Evolutionary conservation across 805 yeast genomes (phyloP).

Genomic region (Starmerella sirachaensis): DNA sequence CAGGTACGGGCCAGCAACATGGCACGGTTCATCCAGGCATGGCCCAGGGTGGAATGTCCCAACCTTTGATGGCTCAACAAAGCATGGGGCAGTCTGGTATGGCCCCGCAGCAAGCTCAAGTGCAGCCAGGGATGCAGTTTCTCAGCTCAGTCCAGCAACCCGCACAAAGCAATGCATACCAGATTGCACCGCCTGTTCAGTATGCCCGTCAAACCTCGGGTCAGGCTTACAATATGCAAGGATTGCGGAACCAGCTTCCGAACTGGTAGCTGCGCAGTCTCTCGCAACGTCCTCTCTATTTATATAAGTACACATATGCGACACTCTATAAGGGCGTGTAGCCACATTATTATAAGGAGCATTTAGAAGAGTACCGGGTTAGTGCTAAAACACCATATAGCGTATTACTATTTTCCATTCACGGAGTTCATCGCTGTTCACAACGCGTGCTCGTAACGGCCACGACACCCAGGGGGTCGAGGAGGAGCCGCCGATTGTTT

Average conservation of each 20-base stretch:
- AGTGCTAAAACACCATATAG: too few relatives aligned
- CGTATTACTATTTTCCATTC: too few relatives aligned
- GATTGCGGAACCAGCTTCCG: slow-evolving; percentile 16
- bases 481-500: too few relatives aligned
- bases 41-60: too few relatives aligned
- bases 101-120: neutral
- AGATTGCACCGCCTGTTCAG: slow-evolving; percentile 12
- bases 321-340: too few relatives aligned
- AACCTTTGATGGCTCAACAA: slow-evolving; percentile 1
- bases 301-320: neutral
- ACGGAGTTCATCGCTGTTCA: too few relatives aligned
- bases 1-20: too few relatives aligned
- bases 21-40: neutral
- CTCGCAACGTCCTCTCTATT: slow-evolving; percentile 1
- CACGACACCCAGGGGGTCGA: too few relatives aligned
- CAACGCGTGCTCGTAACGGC: too few relatives aligned
- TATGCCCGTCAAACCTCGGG: slow-evolving; percentile 4
- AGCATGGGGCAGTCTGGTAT: neutral
- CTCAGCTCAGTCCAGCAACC: slow-evolving; percentile 16
- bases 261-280: slow-evolving; percentile 8
- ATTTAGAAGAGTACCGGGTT: too few relatives aligned
- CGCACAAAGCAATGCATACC: slow-evolving; percentile 1
- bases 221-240: slow-evolving; percentile 18
- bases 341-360: too few relatives aligned
- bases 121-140: slow-evolving; percentile 16